A percentile compares a stretch with the other conserved stretches of the same genome.
Evolutionary conservation across 1,284 basidiomycete species (phyloP).

Genomic region (Meripilus lineatus): DNA sequence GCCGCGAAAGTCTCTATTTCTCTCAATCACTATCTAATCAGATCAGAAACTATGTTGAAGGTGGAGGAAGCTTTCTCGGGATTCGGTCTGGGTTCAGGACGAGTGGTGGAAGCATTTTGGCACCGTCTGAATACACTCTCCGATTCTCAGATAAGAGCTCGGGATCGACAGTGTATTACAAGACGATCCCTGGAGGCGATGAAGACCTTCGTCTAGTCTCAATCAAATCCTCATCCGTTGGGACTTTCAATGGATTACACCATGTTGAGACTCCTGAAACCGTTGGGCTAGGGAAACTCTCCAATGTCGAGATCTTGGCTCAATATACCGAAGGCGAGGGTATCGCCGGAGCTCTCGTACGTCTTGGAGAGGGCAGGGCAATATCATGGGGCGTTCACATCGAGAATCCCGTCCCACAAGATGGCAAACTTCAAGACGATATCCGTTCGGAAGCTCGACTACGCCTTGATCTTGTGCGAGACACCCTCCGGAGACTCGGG

Average conservation of each 20-base stretch:
- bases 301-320: constrained; percentile 31
- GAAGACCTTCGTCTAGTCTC: background rate
- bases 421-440: constrained; percentile 25
- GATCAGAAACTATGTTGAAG: constrained; percentile 60
- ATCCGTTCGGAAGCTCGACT: constrained; percentile 32
- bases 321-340: constrained; percentile 23
- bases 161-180: constrained; percentile 11
- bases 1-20: constrained; percentile 47
- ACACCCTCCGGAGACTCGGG: constrained; percentile 41
- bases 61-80: constrained; percentile 51
- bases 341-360: constrained; percentile 49
- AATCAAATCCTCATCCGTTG: constrained; percentile 3
- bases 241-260: background rate
- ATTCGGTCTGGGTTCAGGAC: constrained; percentile 17
- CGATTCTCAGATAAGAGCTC: constrained; percentile 15
- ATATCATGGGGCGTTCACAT: constrained; percentile 61
- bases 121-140: constrained; percentile 9
- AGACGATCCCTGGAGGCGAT: constrained; percentile 6
- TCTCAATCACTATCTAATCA: constrained; percentile 40
- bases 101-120: constrained; percentile 6
- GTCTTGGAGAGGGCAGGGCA: constrained; percentile 52
- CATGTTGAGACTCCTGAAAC: constrained; percentile 10
- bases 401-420: constrained; percentile 48
- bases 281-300: too few relatives aligned
- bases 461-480: constrained; percentile 36